Percentiles rank a stretch among this genome's conserved stretches.
Evolutionary conservation across 257 asterid species (phyloP).

Genomic region (Plantago major): DNA sequence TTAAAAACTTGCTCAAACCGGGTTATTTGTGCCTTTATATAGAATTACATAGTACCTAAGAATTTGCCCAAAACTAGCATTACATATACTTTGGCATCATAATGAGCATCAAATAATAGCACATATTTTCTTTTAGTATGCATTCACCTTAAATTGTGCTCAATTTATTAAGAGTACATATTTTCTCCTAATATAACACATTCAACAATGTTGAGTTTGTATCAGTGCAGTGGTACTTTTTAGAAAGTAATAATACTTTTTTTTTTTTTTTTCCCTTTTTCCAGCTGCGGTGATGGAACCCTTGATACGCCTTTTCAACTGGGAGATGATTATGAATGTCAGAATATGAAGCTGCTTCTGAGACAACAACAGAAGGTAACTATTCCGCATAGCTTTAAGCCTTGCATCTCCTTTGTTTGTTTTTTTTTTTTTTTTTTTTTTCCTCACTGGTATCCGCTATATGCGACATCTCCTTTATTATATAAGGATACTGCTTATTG

Average conservation of each 20-base stretch:
- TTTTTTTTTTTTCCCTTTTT: constrained; percentile 32
- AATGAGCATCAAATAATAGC: too few species aligned
- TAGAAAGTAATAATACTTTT: constrained; percentile 18
- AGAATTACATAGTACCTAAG: too few species aligned
- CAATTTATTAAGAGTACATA: too few species aligned
- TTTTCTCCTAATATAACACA: neutral
- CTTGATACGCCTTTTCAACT: constrained; percentile 81
- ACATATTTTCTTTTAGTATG: too few species aligned
- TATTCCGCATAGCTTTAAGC: constrained; percentile 11
- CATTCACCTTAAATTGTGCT: too few species aligned
- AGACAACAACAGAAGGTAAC: constrained; percentile 91
- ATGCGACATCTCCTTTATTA: too few species aligned
- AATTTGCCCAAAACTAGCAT: too few species aligned
- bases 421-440: too few species aligned
- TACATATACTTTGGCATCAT: too few species aligned
- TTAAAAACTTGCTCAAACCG: too few species aligned
- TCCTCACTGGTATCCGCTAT: too few species aligned
- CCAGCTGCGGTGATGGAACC: constrained; percentile 96
- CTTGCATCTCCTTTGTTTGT: neutral
- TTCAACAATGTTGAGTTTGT: constrained; percentile 14
- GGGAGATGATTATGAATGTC: constrained; percentile 90
- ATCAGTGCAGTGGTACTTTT: constrained; percentile 1
- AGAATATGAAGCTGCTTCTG: constrained; percentile 96
- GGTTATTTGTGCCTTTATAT: too few species aligned
- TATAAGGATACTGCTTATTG: constrained; percentile 6